phyloP scores from a whole-genome alignment of 2,329 filamentous ascomycete genomes.

The Aphanocladium album region DNA sequence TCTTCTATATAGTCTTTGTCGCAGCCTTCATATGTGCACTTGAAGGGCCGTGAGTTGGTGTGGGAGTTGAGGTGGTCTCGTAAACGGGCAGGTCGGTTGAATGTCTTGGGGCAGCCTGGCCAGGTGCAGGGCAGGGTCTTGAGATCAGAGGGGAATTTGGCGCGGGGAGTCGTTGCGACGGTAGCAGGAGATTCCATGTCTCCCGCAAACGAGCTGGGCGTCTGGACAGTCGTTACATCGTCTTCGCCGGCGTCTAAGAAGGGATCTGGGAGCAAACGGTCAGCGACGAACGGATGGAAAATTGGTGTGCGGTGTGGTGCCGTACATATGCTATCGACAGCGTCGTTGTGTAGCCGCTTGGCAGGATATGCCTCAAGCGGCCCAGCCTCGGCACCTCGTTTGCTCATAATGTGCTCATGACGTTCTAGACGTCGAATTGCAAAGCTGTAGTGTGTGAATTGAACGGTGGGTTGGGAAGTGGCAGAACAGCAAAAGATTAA shows the following conservation, averaged over 20 bases:
- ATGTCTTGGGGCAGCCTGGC: slow-evolving; percentile 71
- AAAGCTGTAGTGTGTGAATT: slow-evolving; percentile 13
- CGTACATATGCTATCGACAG: slow-evolving; percentile 21
- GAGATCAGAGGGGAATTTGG: slow-evolving; percentile 61
- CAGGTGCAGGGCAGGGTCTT: slow-evolving; percentile 76
- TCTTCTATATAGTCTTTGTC: slow-evolving; percentile 80
- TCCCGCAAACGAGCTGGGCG: slow-evolving; percentile 27
- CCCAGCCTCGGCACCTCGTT: slow-evolving; percentile 25
- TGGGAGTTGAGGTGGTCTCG: slow-evolving; percentile 79
- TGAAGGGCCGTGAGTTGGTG: slow-evolving; percentile 75
- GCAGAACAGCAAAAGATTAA: slow-evolving; percentile 29
- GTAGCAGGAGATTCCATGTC: slow-evolving; percentile 29
- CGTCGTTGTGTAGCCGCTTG: slow-evolving; percentile 23
- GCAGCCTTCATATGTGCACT: slow-evolving; percentile 65
- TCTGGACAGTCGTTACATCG: slow-evolving; percentile 26
- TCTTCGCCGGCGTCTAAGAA: slow-evolving; percentile 30
- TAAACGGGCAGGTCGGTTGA: slow-evolving; percentile 79
- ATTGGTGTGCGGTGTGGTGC: not conserved
- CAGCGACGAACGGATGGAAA: not conserved
- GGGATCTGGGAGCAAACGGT: slow-evolving; percentile 15
- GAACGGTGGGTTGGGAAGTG: slow-evolving; percentile 13
- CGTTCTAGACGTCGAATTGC: not conserved
- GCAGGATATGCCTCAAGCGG: slow-evolving; percentile 20
- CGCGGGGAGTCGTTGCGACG: slow-evolving; percentile 36
- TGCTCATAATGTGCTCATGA: slow-evolving; percentile 26